Conservation (phyloP, 2,329 filamentous ascomycete species). For the Nemania diffusa region DNA sequence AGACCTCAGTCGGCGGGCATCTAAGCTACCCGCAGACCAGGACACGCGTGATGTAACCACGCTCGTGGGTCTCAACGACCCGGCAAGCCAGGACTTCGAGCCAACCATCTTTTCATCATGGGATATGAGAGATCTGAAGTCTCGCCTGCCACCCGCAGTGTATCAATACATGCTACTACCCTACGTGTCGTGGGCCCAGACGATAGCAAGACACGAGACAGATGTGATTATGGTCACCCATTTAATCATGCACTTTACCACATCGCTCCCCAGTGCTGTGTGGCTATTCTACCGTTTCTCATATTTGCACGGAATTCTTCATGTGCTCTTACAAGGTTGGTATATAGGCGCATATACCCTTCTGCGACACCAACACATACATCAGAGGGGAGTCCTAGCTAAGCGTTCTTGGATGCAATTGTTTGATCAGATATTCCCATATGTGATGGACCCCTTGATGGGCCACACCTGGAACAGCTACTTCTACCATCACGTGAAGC, state of each 20-base stretch:
- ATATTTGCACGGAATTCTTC: slow-evolving; percentile 73
- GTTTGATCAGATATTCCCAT: slow-evolving; percentile 76
- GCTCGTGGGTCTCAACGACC: slow-evolving; percentile 57
- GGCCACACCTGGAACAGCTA: slow-evolving; percentile 89
- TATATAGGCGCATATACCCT: slow-evolving; percentile 81
- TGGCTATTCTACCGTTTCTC: slow-evolving; percentile 72
- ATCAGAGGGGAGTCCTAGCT: slow-evolving; percentile 74
- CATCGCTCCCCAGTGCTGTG: slow-evolving; percentile 75
- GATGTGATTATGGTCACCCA: slow-evolving; percentile 85
- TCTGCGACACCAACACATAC: slow-evolving; percentile 87
- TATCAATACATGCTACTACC: slow-evolving; percentile 42
- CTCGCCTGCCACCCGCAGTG: slow-evolving; percentile 47
- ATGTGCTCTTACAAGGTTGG: slow-evolving; percentile 72
- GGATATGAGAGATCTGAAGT: slow-evolving; percentile 52
- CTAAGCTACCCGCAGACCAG: slow-evolving; percentile 29
- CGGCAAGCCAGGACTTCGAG: slow-evolving; percentile 55
- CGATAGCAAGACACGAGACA: slow-evolving; percentile 42
- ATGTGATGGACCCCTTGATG: slow-evolving; percentile 78
- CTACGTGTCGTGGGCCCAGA: slow-evolving; percentile 45
- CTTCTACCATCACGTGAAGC: slow-evolving; percentile 87
- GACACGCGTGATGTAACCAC: slow-evolving; percentile 49
- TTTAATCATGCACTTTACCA: slow-evolving; percentile 75
- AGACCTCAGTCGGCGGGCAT: slow-evolving; percentile 30
- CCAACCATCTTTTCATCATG: slow-evolving; percentile 57
- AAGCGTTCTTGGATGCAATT: slow-evolving; percentile 56